These are phyloP conservation scores for Alternaria angustiovoidea DNA, from an alignment of 2,329 filamentous ascomycete species.

Conservation along the genomic window DNA sequence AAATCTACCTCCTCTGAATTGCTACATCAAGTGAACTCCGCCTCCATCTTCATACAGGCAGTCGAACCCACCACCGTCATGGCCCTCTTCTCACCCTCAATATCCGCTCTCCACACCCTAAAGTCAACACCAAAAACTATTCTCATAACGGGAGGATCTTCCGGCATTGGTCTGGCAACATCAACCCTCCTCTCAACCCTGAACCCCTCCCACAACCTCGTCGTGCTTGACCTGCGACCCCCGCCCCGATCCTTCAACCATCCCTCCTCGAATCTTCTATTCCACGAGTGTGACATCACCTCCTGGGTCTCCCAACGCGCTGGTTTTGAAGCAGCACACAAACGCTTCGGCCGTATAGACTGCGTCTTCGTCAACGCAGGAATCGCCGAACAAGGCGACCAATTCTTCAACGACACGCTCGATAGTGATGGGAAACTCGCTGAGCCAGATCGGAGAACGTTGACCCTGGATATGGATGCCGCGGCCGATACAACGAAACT, in stretches of 20 bases:
- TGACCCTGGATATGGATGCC: slow-evolving; percentile 58
- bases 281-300: slow-evolving; percentile 56
- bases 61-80: slow-evolving; percentile 17
- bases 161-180: slow-evolving; percentile 54
- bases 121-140: slow-evolving; percentile 42
- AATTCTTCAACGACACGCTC: slow-evolving; percentile 59
- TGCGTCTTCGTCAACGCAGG: slow-evolving; percentile 61
- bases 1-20: no score
- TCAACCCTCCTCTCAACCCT: slow-evolving; percentile 50
- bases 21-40: background rate
- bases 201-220: slow-evolving; percentile 51
- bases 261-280: slow-evolving; percentile 37
- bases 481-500: slow-evolving; percentile 58
- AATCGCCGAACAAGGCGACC: slow-evolving; percentile 58
- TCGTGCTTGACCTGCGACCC: slow-evolving; percentile 51
- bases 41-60: background rate
- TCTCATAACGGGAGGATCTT: slow-evolving; percentile 52
- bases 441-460: slow-evolving; percentile 56
- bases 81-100: slow-evolving; percentile 37
- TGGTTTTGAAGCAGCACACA: slow-evolving; percentile 54
- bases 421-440: slow-evolving; percentile 54
- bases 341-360: slow-evolving; percentile 56
- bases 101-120: slow-evolving; percentile 27
- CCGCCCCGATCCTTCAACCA: slow-evolving; percentile 47
- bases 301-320: slow-evolving; percentile 56